Conservation (phyloP, 2,329 filamentous ascomycete genomes). For the Sporothrix dimorphospora region DNA sequence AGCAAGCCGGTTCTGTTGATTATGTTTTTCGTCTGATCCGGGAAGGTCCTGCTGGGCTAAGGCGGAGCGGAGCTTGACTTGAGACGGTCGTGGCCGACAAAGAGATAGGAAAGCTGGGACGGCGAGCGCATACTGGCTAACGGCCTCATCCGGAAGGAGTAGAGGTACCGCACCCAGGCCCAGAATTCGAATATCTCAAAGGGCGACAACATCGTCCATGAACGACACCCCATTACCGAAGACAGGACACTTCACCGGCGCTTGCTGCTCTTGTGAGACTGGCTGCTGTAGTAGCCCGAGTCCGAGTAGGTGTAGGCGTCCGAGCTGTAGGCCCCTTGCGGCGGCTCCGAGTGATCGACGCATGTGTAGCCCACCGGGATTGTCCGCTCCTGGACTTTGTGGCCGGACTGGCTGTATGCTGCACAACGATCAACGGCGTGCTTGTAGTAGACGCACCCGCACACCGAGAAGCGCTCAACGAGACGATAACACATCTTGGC, state of each 20-base stretch:
- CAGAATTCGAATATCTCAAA: constrained; percentile 50
- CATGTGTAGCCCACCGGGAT: constrained; percentile 86
- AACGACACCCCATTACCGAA: constrained; percentile 52
- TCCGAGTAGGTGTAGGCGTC: constrained; percentile 53
- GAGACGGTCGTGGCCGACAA: constrained; percentile 50
- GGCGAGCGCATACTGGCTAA: constrained; percentile 45
- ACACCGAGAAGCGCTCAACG: constrained; percentile 82
- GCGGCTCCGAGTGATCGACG: constrained; percentile 52
- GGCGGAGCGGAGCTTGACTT: constrained; percentile 46
- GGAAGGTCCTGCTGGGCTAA: background rate
- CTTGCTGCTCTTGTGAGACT: constrained; percentile 49
- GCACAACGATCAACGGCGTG: constrained; percentile 84
- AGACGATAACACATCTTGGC: constrained; percentile 82
- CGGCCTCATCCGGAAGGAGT: constrained; percentile 48
- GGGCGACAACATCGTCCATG: constrained; percentile 45
- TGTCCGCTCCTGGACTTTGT: constrained; percentile 71
- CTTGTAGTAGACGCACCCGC: constrained; percentile 84
- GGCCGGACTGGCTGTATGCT: constrained; percentile 72
- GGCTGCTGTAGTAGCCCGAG: constrained; percentile 57
- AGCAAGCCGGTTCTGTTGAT: background rate
- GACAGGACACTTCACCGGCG: constrained; percentile 59
- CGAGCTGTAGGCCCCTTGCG: constrained; percentile 46
- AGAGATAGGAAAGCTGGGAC: constrained; percentile 54
- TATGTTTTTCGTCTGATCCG: background rate
- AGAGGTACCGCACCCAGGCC: constrained; percentile 54